Evolutionary conservation across 2,329 filamentous ascomycete species (phyloP).

Genomic region (Emergomyces pasteurianus): DNA sequence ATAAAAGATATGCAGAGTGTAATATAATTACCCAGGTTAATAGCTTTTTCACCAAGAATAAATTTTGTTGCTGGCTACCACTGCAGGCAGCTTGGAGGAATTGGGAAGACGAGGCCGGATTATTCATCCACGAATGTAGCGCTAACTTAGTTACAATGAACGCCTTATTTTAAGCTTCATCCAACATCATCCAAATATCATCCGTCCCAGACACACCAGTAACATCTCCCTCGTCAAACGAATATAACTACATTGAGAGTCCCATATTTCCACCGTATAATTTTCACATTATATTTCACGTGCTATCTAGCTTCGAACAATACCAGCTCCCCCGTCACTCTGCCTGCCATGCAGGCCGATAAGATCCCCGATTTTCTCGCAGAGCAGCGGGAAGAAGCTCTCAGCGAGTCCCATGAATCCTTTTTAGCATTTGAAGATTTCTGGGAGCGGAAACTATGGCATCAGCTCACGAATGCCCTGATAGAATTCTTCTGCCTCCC

Average conservation of each 20-base stretch:
- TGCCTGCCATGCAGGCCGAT: conserved; percentile 61
- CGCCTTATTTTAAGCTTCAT: conserved; percentile 17
- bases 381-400: conserved; percentile 77
- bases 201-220: conserved; percentile 3
- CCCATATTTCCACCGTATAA: background rate
- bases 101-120: background rate
- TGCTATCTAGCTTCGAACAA: background rate
- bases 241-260: background rate
- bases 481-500: conserved; percentile 77
- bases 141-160: too few species aligned
- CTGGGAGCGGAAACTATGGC: conserved; percentile 99
- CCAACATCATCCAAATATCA: conserved; percentile 8
- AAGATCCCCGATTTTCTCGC: conserved; percentile 84
- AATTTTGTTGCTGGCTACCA: too few species aligned
- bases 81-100: too few species aligned
- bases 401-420: conserved; percentile 74
- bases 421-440: conserved; percentile 89
- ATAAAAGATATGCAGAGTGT: too few species aligned
- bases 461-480: conserved; percentile 86
- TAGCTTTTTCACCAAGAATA: too few species aligned
- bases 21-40: too few species aligned
- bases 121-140: conserved; percentile 2
- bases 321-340: background rate
- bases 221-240: background rate
- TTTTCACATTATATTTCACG: background rate